phyloP scores from a whole-genome alignment of 257 asterid genomes.

The Linderniella brevidens region DNA sequence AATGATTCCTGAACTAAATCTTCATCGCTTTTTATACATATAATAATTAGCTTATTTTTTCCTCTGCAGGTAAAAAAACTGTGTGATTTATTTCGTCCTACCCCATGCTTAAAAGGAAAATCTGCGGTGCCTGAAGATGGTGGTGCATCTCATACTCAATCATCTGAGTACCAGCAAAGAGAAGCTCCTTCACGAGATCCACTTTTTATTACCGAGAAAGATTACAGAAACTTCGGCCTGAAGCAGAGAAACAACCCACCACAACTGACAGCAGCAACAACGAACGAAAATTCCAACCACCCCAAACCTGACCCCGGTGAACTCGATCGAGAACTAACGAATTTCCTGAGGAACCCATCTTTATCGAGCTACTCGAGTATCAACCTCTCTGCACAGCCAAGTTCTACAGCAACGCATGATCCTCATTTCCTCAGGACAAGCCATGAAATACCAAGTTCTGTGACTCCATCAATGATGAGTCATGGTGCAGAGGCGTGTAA shows the following conservation, averaged over 20 bases:
- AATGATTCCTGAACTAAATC: neutral
- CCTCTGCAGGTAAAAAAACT: conserved; percentile 39
- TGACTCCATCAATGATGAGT: conserved; percentile 12
- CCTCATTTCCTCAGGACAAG: conserved; percentile 37
- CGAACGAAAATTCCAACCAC: conserved; percentile 12
- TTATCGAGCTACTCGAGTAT: conserved; percentile 11
- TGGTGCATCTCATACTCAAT: conserved; percentile 15
- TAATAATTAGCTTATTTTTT: conserved; percentile 10
- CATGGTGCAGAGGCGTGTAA: conserved; percentile 9
- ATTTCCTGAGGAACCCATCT: conserved; percentile 17
- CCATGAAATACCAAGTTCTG: conserved; percentile 14
- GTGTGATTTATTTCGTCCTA: conserved; percentile 31
- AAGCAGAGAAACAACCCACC: conserved; percentile 19
- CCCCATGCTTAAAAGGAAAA: conserved; percentile 25
- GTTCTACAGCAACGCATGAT: conserved; percentile 38
- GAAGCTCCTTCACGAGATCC: conserved; percentile 15
- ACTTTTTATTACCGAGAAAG: conserved; percentile 49
- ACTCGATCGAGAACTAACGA: conserved; percentile 26
- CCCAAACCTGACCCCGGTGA: conserved; percentile 14
- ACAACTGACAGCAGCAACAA: conserved; percentile 15
- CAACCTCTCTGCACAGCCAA: conserved; percentile 18
- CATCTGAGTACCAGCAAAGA: conserved; percentile 15
- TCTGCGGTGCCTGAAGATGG: conserved; percentile 16
- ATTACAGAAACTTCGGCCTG: conserved; percentile 66
- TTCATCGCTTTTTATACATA: neutral